A percentile compares a stretch with the other conserved stretches of the same genome.
phyloP scores from a whole-genome alignment of 129 eudicot genomes.

The Silybum marianum region DNA sequence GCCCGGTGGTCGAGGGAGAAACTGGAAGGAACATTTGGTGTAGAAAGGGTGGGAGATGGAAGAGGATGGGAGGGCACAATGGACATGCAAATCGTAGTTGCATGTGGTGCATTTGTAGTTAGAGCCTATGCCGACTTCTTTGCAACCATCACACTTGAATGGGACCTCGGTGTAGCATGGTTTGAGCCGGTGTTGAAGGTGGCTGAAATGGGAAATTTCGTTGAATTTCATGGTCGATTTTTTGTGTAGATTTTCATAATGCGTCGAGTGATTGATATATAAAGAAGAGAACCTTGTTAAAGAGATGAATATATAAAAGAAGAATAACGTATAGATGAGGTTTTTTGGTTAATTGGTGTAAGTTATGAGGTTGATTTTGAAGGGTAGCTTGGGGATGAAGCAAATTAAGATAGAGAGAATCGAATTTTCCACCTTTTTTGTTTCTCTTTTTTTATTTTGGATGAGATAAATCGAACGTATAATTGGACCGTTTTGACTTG shows the following conservation, averaged over 20 bases:
- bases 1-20: conserved; percentile 46
- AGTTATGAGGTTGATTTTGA: conserved; percentile 17
- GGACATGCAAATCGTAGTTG: conserved; percentile 60
- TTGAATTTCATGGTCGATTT: conserved; percentile 44
- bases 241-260: conserved; percentile 23
- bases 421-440: conserved; percentile 21
- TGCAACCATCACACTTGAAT: conserved; percentile 73
- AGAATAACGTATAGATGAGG: conserved; percentile 36
- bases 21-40: conserved; percentile 53
- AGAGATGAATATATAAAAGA: conserved; percentile 14
- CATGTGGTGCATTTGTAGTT: conserved; percentile 54
- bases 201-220: conserved; percentile 48
- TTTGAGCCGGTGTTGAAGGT: conserved; percentile 62
- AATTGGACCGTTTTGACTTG: not conserved
- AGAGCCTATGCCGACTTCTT: conserved; percentile 68
- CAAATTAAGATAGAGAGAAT: conserved; percentile 40
- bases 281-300: conserved; percentile 23
- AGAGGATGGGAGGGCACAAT: conserved; percentile 51
- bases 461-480: not conserved
- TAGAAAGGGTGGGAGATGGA: conserved; percentile 60
- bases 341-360: conserved; percentile 25
- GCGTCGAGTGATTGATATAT: conserved; percentile 17
- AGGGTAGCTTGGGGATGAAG: conserved; percentile 46
- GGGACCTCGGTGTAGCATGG: conserved; percentile 55
- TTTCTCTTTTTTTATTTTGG: not conserved